Base-by-base conservation (phyloP, 371 early-diverging fungal genomes). In the Mortierella sp. region DNA sequence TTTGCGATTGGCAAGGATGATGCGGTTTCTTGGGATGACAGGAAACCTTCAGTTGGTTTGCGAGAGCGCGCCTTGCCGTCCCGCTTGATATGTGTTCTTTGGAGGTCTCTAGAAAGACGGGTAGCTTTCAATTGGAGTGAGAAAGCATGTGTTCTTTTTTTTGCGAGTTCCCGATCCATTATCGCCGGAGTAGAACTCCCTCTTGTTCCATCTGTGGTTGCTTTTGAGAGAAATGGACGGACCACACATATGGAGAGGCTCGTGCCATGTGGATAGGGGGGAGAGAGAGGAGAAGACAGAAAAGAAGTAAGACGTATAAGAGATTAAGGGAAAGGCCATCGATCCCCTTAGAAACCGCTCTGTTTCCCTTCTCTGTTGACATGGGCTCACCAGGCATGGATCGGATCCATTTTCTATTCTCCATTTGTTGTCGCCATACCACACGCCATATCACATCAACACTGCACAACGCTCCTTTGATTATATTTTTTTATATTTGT, bases 231-330 rank as follows among this genome's bases (percentile, higher is more conserved):
- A 6, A 26, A 31, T 61, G 61, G 61, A 64, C 40, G 67, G 67
- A 37, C 67, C 67, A 64, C 67, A 37, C 67, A 64, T 24, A 34
- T 24, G 5, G 24, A 3, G 24, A 24, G 67, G 67, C 67, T 64
- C 37, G 67, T 64, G 67, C 67, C 67, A 37, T 21, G 34, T 40
- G 67, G 67, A 64, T 64, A 64, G 67, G 67, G 67, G 67, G 0
- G 9, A 8, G 9, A 37, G 34, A 61, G 8, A 50, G 4, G 57
- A 61, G 8, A 50, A 0, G 57, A 57, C 14, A 57, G 24, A 24
- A 24, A 11, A 26, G 26, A 9, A 10, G 26, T n/a, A 55, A 26
- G 26, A 26, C 9, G 26, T 2, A 3, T 9, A 55, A 0, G 16
- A 2, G 59, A 19, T 5, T 5, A 16, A 19, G 61, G 37, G 31